Evolutionary conservation across 352 stramenopile species (phyloP), one percentile per base, ranked within the genome.

Genomic region (Thraustochytrium striatum): DNA sequence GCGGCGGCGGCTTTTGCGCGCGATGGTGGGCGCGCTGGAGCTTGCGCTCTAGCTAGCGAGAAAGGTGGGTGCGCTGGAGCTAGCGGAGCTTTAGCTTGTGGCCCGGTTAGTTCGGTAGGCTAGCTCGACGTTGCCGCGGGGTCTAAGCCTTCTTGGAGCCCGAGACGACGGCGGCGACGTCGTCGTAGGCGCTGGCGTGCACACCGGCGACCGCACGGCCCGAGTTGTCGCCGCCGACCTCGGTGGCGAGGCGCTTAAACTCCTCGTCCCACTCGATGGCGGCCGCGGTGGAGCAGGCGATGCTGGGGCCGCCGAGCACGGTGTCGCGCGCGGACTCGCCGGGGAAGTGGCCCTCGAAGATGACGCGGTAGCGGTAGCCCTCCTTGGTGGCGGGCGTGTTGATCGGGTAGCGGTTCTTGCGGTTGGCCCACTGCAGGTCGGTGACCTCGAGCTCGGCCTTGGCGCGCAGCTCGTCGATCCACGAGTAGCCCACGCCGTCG

Each of bases 331-430:
- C 95, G 38, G 97, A 93, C 81, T 98, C 91, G 72, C 93, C 94
- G 55, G 97, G 94, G 85, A 98, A 99, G 79, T 98, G 90, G 83
- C 97, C 92, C 87, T 98, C 95, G 86, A 99, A 99, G 82, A 99
- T 98, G 84, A 92, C 86, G 52, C 93, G 86, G 85, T 97, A 97
- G 53, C 91, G 61, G 85, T 98, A 98, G 33, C 91, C 87, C 85
- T 99, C 96, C 91, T 99, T 99, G 33, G 95, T 98, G 73, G 93
- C 90, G 33, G 96, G 96, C 39, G 96, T 98, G 89, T 99, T 98
- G 90, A 98, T 91, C 36, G 95, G 94, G 88, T 98, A 99, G 32
- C 97, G 86, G 57, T 97, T 94, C 81, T 89, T 85, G 7, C 95
- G 93, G 85, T 93, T 88, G 30, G 85, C 86, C 90, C 97, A 96